Evolutionary conservation across 371 early-diverging fungal genomes (phyloP).

Genomic region (Saksenaea vasiformis): DNA sequence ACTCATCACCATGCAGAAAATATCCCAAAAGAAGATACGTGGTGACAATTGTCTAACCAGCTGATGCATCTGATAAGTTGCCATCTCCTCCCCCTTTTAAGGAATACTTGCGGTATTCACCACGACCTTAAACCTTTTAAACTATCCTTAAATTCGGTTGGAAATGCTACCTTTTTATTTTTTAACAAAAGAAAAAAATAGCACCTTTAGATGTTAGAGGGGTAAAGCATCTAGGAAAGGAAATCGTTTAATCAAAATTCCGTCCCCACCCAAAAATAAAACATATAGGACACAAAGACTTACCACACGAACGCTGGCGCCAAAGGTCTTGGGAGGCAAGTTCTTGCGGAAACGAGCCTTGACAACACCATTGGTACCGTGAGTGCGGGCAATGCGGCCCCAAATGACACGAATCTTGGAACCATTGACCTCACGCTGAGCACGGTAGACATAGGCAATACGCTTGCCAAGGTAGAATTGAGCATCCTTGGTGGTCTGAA

Average conservation of each 20-base stretch:
- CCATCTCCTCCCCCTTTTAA: background rate
- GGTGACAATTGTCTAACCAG: no score
- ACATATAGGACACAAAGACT: constrained; percentile 26
- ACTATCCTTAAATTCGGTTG: background rate
- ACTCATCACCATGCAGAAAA: no score
- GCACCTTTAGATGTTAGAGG: constrained; percentile 75
- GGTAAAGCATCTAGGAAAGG: constrained; percentile 81
- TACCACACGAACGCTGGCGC: constrained; percentile 59
- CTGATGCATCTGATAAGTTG: no score
- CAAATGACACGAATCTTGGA: constrained; percentile 93
- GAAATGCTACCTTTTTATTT: background rate
- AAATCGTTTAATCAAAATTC: background rate
- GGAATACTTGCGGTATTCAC: background rate
- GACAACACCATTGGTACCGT: constrained; percentile 96
- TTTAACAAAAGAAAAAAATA: background rate
- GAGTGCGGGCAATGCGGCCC: constrained; percentile 92
- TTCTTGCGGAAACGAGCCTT: constrained; percentile 96
- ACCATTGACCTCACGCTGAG: constrained; percentile 88
- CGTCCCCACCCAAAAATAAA: background rate
- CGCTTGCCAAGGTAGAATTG: constrained; percentile 90
- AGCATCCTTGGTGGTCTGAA: constrained; percentile 81
- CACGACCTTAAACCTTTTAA: background rate
- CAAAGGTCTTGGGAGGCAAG: constrained; percentile 90
- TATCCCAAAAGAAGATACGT: no score
- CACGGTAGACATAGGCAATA: constrained; percentile 81